Conservation (phyloP, 2,329 filamentous ascomycete genomes). For the Penicillium janthinellum region DNA sequence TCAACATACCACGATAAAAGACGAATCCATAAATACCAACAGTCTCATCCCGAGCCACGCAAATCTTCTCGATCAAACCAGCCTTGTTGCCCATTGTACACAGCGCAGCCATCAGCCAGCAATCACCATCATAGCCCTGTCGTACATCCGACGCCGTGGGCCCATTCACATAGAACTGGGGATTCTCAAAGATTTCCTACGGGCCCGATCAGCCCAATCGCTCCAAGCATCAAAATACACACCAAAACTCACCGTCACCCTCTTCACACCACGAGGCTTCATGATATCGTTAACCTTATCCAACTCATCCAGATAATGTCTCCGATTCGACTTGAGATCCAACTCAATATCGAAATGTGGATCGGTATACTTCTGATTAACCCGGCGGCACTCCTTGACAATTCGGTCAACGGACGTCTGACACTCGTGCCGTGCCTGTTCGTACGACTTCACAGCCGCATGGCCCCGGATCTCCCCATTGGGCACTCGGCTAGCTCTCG, state of each 20-base stretch:
- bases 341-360: constrained; percentile 83
- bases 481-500: constrained; percentile 59
- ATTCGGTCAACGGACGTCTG: constrained; percentile 61
- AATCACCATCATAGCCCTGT: constrained; percentile 78
- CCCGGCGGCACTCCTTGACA: constrained; percentile 65
- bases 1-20: constrained; percentile 64
- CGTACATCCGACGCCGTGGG: constrained; percentile 76
- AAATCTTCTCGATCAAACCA: constrained; percentile 71
- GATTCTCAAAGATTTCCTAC: constrained; percentile 75
- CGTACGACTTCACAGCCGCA: constrained; percentile 67
- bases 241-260: constrained; percentile 56
- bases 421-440: constrained; percentile 71
- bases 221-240: background rate
- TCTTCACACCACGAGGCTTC: constrained; percentile 71
- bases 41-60: constrained; percentile 70
- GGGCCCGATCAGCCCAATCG: background rate
- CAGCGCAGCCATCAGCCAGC: constrained; percentile 81
- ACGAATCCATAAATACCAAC: constrained; percentile 86
- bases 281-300: constrained; percentile 41
- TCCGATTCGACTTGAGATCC: constrained; percentile 64
- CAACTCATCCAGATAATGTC: constrained; percentile 57
- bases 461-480: constrained; percentile 57
- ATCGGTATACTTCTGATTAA: constrained; percentile 85
- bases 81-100: constrained; percentile 75
- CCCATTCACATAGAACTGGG: constrained; percentile 76